A percentile compares a stretch with the other conserved stretches of the same genome.
Evolutionary conservation across 768 basidiomycete genomes (phyloP).

Genomic region (Tulasnella calospora): DNA sequence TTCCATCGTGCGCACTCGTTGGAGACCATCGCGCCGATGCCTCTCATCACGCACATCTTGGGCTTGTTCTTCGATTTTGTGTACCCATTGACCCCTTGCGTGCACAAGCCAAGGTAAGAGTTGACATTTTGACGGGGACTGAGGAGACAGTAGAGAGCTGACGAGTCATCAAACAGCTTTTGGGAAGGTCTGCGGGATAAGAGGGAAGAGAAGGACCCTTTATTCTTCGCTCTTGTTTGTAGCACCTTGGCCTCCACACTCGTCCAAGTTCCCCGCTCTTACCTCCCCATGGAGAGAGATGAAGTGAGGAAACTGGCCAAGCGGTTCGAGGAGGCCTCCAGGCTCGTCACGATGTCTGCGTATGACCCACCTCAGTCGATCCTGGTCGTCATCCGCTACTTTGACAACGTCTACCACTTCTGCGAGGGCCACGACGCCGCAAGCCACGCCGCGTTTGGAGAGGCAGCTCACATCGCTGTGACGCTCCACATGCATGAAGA

Average conservation of each 20-base stretch:
- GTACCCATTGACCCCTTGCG: constrained; percentile 82
- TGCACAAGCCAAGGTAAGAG: constrained; percentile 87
- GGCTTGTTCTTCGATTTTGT: constrained; percentile 91
- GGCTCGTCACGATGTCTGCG: constrained; percentile 71
- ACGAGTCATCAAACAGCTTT: constrained; percentile 12
- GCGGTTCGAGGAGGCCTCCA: constrained; percentile 75
- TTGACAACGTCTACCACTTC: constrained; percentile 83
- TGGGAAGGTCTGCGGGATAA: constrained; percentile 69
- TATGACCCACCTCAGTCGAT: constrained; percentile 81
- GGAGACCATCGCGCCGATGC: constrained; percentile 76
- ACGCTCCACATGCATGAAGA: constrained; percentile 84
- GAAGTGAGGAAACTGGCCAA: constrained; percentile 80
- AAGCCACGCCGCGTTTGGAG: constrained; percentile 81
- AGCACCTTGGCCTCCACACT: constrained; percentile 81
- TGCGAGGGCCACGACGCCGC: constrained; percentile 84
- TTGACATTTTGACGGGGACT: background rate
- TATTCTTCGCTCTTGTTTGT: constrained; percentile 89
- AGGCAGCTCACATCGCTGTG: constrained; percentile 77
- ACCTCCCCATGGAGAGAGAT: constrained; percentile 75
- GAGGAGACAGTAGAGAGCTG: background rate
- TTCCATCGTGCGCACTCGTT: constrained; percentile 71
- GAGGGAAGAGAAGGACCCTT: constrained; percentile 79
- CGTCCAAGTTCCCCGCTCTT: constrained; percentile 82
- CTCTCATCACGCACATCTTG: constrained; percentile 75
- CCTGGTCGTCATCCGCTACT: constrained; percentile 83